phyloP scores from a whole-genome alignment of 2,329 filamentous ascomycete species.

The Hirsutella minnesotensis region DNA sequence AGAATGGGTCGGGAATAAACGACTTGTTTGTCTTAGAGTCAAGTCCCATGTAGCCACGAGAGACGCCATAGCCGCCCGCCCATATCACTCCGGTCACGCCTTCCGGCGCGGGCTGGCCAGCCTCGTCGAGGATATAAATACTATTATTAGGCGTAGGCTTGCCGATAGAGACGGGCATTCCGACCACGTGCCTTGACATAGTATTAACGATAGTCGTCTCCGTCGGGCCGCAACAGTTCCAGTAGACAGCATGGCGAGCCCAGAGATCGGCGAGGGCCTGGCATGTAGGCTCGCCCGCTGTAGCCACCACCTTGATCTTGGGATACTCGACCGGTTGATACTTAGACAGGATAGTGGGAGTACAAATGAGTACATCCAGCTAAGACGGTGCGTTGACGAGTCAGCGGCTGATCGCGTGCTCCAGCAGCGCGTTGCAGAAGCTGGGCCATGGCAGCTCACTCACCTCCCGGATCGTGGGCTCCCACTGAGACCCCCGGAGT shows the following conservation, averaged over 20 bases:
- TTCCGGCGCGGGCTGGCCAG: constrained; percentile 28
- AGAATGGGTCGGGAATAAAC: constrained; percentile 39
- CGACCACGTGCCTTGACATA: constrained; percentile 35
- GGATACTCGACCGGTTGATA: constrained; percentile 34
- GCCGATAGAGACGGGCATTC: constrained; percentile 38
- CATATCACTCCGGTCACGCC: constrained; percentile 42
- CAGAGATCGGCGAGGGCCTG: too few species aligned
- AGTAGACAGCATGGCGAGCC: too few species aligned
- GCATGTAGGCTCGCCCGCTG: constrained; percentile 42
- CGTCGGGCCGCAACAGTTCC: constrained; percentile 48
- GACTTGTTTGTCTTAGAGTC: constrained; percentile 35
- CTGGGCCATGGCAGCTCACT: constrained; percentile 3
- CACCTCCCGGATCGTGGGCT: constrained; percentile 31
- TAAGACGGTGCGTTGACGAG: too few species aligned
- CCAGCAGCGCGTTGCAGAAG: too few species aligned
- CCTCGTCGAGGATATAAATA: constrained; percentile 40
- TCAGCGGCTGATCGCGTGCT: too few species aligned
- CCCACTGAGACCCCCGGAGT: constrained; percentile 38
- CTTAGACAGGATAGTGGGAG: constrained; percentile 42
- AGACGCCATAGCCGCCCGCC: constrained; percentile 43
- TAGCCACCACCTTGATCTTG: constrained; percentile 39
- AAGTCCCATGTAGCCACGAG: constrained; percentile 43
- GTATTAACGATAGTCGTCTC: constrained; percentile 50
- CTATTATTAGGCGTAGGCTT: constrained; percentile 43
- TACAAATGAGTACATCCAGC: constrained; percentile 42